phyloP scores from a whole-genome alignment of 2,329 filamentous ascomycete species.

The Colletotrichum navitas region DNA sequence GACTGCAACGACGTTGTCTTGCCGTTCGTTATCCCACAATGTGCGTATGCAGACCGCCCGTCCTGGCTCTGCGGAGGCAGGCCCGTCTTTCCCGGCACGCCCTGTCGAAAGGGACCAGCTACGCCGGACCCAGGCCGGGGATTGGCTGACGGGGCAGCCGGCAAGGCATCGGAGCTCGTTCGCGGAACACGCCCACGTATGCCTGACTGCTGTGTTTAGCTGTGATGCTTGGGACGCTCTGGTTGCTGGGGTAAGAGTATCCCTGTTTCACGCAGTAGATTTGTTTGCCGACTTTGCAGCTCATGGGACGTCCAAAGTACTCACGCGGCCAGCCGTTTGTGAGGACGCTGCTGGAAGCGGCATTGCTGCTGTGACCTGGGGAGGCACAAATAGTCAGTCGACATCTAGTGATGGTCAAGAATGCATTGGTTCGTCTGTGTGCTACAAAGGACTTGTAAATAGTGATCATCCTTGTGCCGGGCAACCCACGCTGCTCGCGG shows the following conservation, averaged over 20 bases:
- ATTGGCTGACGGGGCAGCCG: not conserved
- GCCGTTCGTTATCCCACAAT: not conserved
- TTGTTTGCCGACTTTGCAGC: not conserved
- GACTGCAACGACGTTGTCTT: not conserved
- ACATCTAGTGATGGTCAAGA: not conserved
- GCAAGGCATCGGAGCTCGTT: not conserved
- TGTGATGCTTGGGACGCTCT: not conserved
- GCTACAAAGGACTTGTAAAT: too few relatives aligned
- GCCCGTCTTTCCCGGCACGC: not conserved
- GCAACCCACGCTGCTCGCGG: not conserved
- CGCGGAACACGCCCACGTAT: not conserved
- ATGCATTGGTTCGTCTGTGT: not conserved
- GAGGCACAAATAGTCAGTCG: not conserved
- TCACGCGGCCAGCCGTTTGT: not conserved
- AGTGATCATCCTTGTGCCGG: not conserved
- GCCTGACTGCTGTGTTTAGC: not conserved
- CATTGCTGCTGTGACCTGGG: not conserved
- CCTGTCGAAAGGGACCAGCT: not conserved
- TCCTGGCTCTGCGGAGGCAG: not conserved
- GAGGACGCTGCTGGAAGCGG: not conserved
- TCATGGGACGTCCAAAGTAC: too few relatives aligned
- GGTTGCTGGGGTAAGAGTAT: not conserved
- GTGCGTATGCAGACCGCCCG: not conserved
- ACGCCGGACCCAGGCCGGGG: not conserved
- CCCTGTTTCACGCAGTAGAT: not conserved